Evolutionary conservation across 192 early-diverging fungal genomes (phyloP).

Genomic region (Obelidium mucronatum): DNA sequence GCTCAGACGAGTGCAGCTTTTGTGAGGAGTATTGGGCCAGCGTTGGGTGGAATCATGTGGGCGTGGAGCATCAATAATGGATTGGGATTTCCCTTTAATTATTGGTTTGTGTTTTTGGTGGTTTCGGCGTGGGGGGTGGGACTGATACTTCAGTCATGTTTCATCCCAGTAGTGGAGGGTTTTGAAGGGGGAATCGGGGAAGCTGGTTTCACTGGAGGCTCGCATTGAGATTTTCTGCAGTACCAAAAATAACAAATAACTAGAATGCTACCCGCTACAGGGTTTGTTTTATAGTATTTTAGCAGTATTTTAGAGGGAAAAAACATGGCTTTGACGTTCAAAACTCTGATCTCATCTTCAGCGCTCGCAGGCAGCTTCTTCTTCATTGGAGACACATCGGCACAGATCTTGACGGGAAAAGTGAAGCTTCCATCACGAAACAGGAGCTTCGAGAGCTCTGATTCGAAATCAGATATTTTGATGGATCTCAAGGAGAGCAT

Average conservation of each 20-base stretch:
- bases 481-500: not conserved
- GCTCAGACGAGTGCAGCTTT: slow-evolving; percentile 40
- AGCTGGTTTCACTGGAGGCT: too few relatives aligned
- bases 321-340: slow-evolving; percentile 15
- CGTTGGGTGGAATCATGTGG: slow-evolving; percentile 40
- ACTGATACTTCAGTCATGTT: not conserved
- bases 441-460: not conserved
- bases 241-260: too few relatives aligned
- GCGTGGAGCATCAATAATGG: slow-evolving; percentile 42
- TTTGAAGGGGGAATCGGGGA: not conserved
- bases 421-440: not conserved
- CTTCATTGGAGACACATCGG: slow-evolving; percentile 16
- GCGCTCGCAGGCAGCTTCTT: slow-evolving; percentile 21
- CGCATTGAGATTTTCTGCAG: too few relatives aligned
- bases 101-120: slow-evolving; percentile 38
- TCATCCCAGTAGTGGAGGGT: not conserved
- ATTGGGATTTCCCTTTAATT: slow-evolving; percentile 37
- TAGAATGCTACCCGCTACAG: too few relatives aligned
- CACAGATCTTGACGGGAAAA: not conserved
- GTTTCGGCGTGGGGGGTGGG: not conserved
- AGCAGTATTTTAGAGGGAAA: too few relatives aligned
- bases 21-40: slow-evolving; percentile 39
- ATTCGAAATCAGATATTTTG: not conserved
- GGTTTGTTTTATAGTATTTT: too few relatives aligned
- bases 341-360: slow-evolving; percentile 7